Evolutionary conservation across 2,329 filamentous ascomycete genomes (phyloP).

Genomic region (Penicillium sclerotiorum): DNA sequence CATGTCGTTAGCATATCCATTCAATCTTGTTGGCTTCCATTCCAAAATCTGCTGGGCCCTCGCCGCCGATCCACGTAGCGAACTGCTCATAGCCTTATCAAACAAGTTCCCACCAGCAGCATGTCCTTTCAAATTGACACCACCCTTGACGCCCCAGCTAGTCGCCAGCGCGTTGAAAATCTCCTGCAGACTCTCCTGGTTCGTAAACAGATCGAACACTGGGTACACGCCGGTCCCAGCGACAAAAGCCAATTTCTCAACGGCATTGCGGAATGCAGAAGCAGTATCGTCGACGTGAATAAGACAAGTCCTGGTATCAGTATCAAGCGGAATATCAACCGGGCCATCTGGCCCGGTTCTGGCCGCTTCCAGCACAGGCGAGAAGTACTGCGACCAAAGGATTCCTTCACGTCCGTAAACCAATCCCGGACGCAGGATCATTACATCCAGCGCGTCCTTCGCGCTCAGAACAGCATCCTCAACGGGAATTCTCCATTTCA

Average conservation of each 20-base stretch:
- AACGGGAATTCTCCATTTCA: conserved; percentile 7
- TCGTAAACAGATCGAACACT: conserved; percentile 14
- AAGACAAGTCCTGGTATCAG: conserved; percentile 1
- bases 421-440: conserved; percentile 7
- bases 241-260: conserved; percentile 10
- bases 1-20: conserved; percentile 9
- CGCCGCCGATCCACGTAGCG: conserved; percentile 6
- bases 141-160: conserved; percentile 1
- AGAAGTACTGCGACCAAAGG: conserved; percentile 6
- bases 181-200: conserved; percentile 14
- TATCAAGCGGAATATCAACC: conserved; percentile 6
- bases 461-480: conserved; percentile 6
- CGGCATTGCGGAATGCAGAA: conserved; percentile 1
- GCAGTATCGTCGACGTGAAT: conserved; percentile 14
- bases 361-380: conserved; percentile 5
- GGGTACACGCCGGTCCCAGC: conserved; percentile 7
- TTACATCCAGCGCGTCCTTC: neutral
- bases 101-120: conserved; percentile 7
- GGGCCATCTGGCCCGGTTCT: neutral
- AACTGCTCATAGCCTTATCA: conserved; percentile 1
- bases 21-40: conserved; percentile 6
- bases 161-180: conserved; percentile 8
- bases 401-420: conserved; percentile 10
- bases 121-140: conserved; percentile 5
- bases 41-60: conserved; percentile 10